Percentiles rank a stretch among this genome's conserved stretches.
phyloP scores from a whole-genome alignment of 164 flowering plant species.

The Euptelea pleiosperma region DNA sequence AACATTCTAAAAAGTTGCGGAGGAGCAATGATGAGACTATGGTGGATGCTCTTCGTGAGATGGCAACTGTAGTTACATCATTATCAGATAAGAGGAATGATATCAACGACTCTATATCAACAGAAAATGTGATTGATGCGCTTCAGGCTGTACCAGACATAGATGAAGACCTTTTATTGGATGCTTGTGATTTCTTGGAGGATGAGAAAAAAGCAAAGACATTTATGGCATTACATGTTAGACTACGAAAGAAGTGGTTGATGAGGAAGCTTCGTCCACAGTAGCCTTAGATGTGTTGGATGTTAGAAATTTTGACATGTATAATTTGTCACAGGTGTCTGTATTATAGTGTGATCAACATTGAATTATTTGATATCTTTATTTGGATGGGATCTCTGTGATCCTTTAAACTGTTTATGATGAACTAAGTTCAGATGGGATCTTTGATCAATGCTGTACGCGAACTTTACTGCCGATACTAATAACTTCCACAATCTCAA shows the following conservation, averaged over 20 bases:
- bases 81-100: constrained; percentile 27
- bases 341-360: too few relatives aligned
- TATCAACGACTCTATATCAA: constrained; percentile 21
- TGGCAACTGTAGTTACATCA: constrained; percentile 33
- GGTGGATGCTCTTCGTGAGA: constrained; percentile 24
- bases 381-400: too few relatives aligned
- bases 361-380: too few relatives aligned
- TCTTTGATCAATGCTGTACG: too few relatives aligned
- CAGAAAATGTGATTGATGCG: constrained; percentile 43
- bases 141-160: constrained; percentile 55
- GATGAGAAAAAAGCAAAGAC: constrained; percentile 58
- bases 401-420: too few relatives aligned
- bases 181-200: constrained; percentile 61
- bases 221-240: constrained; percentile 57
- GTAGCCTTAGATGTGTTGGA: not conserved
- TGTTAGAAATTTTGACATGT: too few relatives aligned
- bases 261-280: constrained; percentile 51
- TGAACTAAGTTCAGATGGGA: too few relatives aligned
- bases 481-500: too few relatives aligned
- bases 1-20: constrained; percentile 11
- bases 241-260: constrained; percentile 57
- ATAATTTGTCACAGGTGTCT: too few relatives aligned
- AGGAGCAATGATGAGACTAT: constrained; percentile 22
- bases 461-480: too few relatives aligned
- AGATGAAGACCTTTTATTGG: constrained; percentile 60